Base-by-base conservation (phyloP, 2,329 filamentous ascomycete genomes). In the Alternaria rosae region DNA sequence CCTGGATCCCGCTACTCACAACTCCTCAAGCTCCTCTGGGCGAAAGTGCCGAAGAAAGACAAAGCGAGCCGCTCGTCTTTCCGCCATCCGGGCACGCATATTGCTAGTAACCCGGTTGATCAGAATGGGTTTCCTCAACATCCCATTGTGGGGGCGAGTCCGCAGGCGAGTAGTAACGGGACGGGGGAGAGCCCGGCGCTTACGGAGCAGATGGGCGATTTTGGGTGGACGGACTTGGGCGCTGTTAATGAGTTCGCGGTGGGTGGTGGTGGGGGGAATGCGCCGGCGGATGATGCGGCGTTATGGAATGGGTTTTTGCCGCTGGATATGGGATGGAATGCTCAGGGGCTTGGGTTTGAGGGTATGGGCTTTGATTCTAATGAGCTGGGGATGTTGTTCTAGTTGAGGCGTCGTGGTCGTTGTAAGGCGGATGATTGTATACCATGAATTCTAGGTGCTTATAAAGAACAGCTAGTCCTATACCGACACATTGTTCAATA, bases 241-340 rank as follows among this genome's bases (percentile, higher is more conserved):
- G 82, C 82, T 13, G 82, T 84, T 13, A 82, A 82, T 6, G 81
- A 84, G 32, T 84, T 84, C 61, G 82, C 81, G 0, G 78, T 84
- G 54, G 81, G 82, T 69, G 82, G 81, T 0, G 75, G 75, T 60
- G 78, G 66, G 12, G 61, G 60, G 1, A 76, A 75, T 59, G 69
- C 63, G 4, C 55, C 62, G 10, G 20, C 57, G 5, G 73, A 77
- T 65, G 76, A 75, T n/a, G 54, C 64, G 20, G 71, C 71, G 6
- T 54, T 78, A 41, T 79, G 75, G 72, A 71, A 71, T 15, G 77
- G 78, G 1, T 80, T 80, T 26, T 50, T 80, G 53, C 78, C 78
- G 1, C 57, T 79, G 21, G 77, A 80, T 62, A 76, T 79, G 76
- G 76, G 77, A 1, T 77, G 76, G 76, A 69, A 67, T 38, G 70